These are phyloP conservation scores for Alloteropsis semialata DNA, from an alignment of 176 grass and related monocot genomes.

Conservation along the genomic window DNA sequence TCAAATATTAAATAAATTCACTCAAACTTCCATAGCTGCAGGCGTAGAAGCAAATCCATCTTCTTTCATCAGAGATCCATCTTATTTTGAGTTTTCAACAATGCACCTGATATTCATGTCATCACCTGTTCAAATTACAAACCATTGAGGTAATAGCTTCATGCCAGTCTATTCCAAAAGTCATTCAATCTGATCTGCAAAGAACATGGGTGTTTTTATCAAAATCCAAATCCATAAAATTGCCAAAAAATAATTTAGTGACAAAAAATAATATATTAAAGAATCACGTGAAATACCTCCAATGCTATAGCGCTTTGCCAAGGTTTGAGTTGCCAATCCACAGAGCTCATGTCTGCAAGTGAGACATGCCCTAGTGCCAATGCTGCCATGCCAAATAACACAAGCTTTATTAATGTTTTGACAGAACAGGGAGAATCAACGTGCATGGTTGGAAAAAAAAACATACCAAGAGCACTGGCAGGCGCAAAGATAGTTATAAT, in stretches of 20 bases:
- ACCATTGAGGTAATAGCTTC: neutral
- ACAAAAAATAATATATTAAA: neutral
- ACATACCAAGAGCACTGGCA: conserved; percentile 15
- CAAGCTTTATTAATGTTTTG: neutral
- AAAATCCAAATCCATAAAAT: neutral
- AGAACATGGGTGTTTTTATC: neutral
- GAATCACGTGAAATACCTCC: neutral
- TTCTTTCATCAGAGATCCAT: neutral
- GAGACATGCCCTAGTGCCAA: neutral
- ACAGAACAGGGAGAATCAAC: neutral
- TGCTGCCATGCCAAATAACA: neutral
- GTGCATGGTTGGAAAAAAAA: neutral
- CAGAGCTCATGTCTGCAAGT: neutral
- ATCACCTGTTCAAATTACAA: neutral
- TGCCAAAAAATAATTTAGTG: neutral
- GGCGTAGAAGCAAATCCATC: neutral
- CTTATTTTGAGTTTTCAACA: neutral
- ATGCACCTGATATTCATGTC: neutral
- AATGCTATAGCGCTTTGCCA: neutral
- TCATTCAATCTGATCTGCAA: conserved; percentile 1
- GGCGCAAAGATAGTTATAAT: neutral
- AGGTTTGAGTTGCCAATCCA: neutral
- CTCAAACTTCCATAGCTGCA: neutral
- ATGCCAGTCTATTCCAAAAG: neutral
- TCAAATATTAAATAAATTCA: neutral